phyloP scores from a whole-genome alignment of 2,329 filamentous ascomycete genomes.

The Cladosporium phlei region DNA sequence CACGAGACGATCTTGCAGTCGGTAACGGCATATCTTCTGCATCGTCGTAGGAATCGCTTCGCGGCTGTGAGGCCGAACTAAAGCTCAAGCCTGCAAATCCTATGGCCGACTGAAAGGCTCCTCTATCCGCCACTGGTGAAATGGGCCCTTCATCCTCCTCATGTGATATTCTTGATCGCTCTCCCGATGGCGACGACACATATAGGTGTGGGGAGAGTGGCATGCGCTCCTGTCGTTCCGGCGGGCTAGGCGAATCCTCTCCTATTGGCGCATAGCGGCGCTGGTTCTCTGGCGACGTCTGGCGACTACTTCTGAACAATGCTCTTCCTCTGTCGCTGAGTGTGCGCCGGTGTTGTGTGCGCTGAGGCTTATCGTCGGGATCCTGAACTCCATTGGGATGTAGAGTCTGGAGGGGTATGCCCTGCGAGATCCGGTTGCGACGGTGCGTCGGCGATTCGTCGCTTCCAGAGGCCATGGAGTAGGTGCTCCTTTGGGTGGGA shows the following conservation, averaged over 20 bases:
- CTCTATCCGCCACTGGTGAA: conserved; percentile 42
- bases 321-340: conserved; percentile 47
- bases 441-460: conserved; percentile 35
- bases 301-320: conserved; percentile 38
- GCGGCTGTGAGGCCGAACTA: conserved; percentile 32
- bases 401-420: conserved; percentile 65
- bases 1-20: conserved; percentile 9
- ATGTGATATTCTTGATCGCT: conserved; percentile 27
- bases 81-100: conserved; percentile 45
- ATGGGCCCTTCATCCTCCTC: conserved; percentile 36
- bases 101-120: conserved; percentile 47
- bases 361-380: conserved; percentile 26
- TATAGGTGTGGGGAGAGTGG: conserved; percentile 27
- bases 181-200: conserved; percentile 35
- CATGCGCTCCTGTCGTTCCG: conserved; percentile 21
- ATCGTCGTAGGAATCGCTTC: conserved; percentile 19
- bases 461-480: conserved; percentile 47
- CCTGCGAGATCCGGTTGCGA: conserved; percentile 47
- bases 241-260: conserved; percentile 48
- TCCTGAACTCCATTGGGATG: conserved; percentile 26
- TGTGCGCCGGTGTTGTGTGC: conserved; percentile 38
- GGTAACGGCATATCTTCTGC: conserved; percentile 17
- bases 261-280: conserved; percentile 46
- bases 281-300: conserved; percentile 9
- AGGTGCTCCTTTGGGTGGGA: conserved; percentile 9